A percentile compares a stretch with the other conserved stretches of the same genome.
Evolutionary conservation across 768 basidiomycete species (phyloP).

Genomic region (Daedalea quercina): DNA sequence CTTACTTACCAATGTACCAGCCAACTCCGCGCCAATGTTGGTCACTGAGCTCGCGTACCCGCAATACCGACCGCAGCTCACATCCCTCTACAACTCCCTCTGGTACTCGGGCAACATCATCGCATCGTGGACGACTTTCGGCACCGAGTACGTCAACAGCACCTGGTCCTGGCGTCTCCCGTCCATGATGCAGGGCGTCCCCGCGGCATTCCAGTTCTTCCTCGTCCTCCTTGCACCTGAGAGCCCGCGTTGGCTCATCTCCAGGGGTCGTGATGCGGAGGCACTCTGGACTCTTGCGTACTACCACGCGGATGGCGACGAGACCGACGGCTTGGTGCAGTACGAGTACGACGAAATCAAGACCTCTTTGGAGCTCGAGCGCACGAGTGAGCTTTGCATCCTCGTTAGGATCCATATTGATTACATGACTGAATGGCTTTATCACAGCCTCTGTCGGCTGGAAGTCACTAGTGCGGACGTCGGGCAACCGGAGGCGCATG

Average conservation of each 20-base stretch:
- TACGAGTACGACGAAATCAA: slow-evolving; percentile 81
- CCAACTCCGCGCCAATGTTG: slow-evolving; percentile 75
- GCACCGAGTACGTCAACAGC: slow-evolving; percentile 61
- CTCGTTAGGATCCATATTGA: too few relatives aligned
- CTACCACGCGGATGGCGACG: slow-evolving; percentile 78
- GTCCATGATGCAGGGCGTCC: slow-evolving; percentile 63
- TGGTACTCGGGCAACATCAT: slow-evolving; percentile 84
- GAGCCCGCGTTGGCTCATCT: slow-evolving; percentile 78
- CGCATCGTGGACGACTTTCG: slow-evolving; percentile 81
- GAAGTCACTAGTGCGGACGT: slow-evolving; percentile 57
- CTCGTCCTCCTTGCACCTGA: slow-evolving; percentile 72
- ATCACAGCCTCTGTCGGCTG: slow-evolving; percentile 51
- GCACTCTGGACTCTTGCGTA: slow-evolving; percentile 69
- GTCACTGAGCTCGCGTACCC: slow-evolving; percentile 87
- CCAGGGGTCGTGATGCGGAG: slow-evolving; percentile 63
- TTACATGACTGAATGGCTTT: not conserved
- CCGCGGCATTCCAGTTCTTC: slow-evolving; percentile 58
- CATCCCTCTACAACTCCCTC: slow-evolving; percentile 74
- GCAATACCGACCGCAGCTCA: slow-evolving; percentile 71
- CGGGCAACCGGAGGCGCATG: slow-evolving; percentile 73
- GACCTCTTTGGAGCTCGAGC: slow-evolving; percentile 66
- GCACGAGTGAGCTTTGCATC: slow-evolving; percentile 22
- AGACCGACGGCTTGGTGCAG: slow-evolving; percentile 58
- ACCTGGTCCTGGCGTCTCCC: slow-evolving; percentile 84
- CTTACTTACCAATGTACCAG: slow-evolving; percentile 26